These are phyloP conservation scores for Dimocarpus longan DNA, from an alignment of 345 rosid species.

Conservation along the genomic window DNA sequence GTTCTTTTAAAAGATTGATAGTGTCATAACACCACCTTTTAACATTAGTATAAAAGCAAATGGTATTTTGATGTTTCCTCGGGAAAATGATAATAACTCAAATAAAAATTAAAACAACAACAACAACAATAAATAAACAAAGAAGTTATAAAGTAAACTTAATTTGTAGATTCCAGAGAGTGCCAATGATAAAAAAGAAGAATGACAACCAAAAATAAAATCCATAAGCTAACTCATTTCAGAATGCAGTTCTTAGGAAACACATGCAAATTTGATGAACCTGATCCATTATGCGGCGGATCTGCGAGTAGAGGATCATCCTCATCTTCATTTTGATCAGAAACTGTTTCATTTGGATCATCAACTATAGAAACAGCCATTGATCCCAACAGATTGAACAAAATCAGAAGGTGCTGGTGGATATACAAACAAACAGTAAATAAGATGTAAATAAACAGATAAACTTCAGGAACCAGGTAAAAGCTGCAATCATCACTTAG, in stretches of 20 bases:
- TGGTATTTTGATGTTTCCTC: too few species aligned
- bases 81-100: too few species aligned
- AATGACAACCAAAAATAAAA: conserved; percentile 22
- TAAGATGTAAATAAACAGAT: background rate
- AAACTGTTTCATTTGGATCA: conserved; percentile 36
- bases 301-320: conserved; percentile 49
- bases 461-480: background rate
- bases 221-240: conserved; percentile 17
- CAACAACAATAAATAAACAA: too few species aligned
- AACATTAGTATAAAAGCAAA: too few species aligned
- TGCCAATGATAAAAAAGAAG: background rate
- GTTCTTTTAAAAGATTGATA: too few species aligned
- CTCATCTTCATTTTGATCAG: conserved; percentile 43
- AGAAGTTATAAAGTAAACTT: too few species aligned
- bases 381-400: conserved; percentile 39
- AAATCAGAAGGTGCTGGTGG: conserved; percentile 77
- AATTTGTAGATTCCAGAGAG: conserved; percentile 18
- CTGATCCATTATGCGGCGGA: conserved; percentile 30
- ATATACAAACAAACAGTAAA: conserved; percentile 18
- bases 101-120: too few species aligned
- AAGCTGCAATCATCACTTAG: conserved; percentile 18
- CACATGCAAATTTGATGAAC: conserved; percentile 46
- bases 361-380: conserved; percentile 34
- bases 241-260: conserved; percentile 24
- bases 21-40: too few species aligned